These are phyloP conservation scores for Trichosporon sp. DNA, from an alignment of 1,284 basidiomycete genomes.

Conservation along the genomic window DNA sequence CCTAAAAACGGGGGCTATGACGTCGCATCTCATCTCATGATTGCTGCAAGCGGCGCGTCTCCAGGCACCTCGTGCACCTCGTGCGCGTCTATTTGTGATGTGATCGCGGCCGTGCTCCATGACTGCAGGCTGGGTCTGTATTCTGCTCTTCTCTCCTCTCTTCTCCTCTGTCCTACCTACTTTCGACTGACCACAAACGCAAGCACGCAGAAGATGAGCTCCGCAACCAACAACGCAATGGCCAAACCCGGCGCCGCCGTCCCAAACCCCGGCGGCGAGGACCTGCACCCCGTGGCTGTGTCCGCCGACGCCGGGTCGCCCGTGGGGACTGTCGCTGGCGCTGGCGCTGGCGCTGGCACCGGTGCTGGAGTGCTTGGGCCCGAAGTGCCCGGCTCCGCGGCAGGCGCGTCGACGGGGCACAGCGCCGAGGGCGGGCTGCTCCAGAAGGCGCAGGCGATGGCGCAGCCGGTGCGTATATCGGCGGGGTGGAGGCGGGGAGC, in stretches of 20 bases:
- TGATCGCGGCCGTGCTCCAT: no score
- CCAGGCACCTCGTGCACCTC: no score
- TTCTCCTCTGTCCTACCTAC: no score
- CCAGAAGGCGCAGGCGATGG: slow-evolving; percentile 3
- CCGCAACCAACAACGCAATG: background rate
- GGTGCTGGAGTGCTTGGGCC: background rate
- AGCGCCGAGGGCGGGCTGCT: background rate
- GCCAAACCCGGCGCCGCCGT: background rate
- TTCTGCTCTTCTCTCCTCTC: no score
- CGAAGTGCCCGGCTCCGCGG: background rate
- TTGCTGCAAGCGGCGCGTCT: no score
- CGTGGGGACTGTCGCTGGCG: no score
- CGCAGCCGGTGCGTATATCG: slow-evolving; percentile 8
- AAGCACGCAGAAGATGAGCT: background rate
- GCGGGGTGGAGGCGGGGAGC: no score
- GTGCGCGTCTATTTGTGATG: no score
- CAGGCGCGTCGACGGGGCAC: background rate
- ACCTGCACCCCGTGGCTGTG: background rate
- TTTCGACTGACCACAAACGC: no score
- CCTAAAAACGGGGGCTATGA: background rate
- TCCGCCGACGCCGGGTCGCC: background rate
- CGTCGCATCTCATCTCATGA: background rate
- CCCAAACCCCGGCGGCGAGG: background rate
- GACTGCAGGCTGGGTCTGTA: no score
- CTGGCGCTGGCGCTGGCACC: background rate